Conservation (phyloP, 768 basidiomycete species). For the Pisolithus orientalis region DNA sequence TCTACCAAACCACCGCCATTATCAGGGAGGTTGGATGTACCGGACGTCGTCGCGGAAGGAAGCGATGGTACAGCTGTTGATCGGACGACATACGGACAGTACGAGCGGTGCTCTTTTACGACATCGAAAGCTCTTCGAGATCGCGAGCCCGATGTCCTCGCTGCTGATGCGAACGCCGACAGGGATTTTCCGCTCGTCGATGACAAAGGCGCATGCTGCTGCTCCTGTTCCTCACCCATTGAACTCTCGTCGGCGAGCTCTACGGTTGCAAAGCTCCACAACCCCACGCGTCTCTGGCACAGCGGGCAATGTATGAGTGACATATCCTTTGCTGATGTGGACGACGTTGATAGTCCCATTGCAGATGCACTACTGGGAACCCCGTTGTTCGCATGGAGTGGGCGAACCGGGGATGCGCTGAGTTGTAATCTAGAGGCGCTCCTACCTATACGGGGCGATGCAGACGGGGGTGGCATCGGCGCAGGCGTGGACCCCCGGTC, state of each 20-base stretch:
- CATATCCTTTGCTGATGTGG: slow-evolving; percentile 32
- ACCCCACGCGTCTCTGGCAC: slow-evolving; percentile 72
- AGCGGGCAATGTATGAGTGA: slow-evolving; percentile 58
- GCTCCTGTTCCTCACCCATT: too few relatives aligned
- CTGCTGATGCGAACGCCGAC: slow-evolving; percentile 6
- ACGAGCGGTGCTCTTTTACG: slow-evolving; percentile 76
- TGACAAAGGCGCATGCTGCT: too few relatives aligned
- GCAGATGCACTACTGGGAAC: background rate
- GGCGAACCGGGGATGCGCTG: slow-evolving; percentile 10
- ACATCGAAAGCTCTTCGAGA: slow-evolving; percentile 57
- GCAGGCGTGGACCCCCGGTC: slow-evolving; percentile 16
- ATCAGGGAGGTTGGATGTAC: slow-evolving; percentile 17
- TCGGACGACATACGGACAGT: slow-evolving; percentile 77
- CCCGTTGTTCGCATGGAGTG: slow-evolving; percentile 4
- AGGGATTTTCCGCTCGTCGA: slow-evolving; percentile 13
- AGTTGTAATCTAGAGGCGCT: slow-evolving; percentile 12
- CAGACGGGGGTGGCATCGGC: slow-evolving; percentile 4
- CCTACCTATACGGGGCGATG: slow-evolving; percentile 11
- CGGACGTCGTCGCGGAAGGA: slow-evolving; percentile 22
- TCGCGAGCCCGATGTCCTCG: slow-evolving; percentile 3
- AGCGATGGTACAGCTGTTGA: slow-evolving; percentile 61
- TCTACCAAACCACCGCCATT: slow-evolving; percentile 38
- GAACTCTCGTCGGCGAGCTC: too few relatives aligned
- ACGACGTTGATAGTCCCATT: slow-evolving; percentile 9
- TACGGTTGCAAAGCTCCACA: slow-evolving; percentile 62